Base-by-base conservation (phyloP, 2,329 filamentous ascomycete species). In the Hypoxylon sp. region DNA sequence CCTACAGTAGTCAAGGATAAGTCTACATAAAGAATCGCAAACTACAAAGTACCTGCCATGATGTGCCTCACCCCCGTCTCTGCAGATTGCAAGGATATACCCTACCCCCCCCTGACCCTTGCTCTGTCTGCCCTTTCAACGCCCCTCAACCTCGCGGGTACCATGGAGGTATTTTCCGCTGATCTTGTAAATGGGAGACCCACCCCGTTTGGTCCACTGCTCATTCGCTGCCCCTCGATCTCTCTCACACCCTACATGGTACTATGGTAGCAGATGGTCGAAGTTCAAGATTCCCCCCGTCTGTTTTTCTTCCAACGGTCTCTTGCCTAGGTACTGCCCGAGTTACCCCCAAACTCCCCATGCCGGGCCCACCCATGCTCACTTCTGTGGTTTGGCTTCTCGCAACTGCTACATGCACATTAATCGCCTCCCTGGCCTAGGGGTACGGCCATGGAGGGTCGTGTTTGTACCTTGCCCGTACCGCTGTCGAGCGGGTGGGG, bases 151-250 rank as follows among this genome's bases (percentile, higher is more conserved):
- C 36, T 53, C 21, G 12, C 25, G 41, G 51, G 57, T 61, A 63
- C 52, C 45, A 21, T 32, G 26, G 31, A 46, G 49, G 49, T 59
- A 60, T 62, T 63, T 61, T 56, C 63, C 63, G 65, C 65, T 67
- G 65, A 66, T 68, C 65, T 61, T 57, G 60, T 41, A 57, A 59
- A 50, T 55, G 44, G 51, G 15, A 25, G 55, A 44, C 52, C 51
- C 51, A 51, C 43, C 47, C 43, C 37, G 34, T 16, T 47, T 60
- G 47, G 46, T 40, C 42, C 29, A 40, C 21, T 46, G 42, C 38
- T 57, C 55, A 64, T 60, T 63, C 53, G 56, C 56, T 62, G n/a
- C 57, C 50, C 50, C 53, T 58, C 56, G 65, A 66, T 67, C 63
- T 63, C 56, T 44, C 57, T 51, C 54, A 56, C 41, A 17, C 21